These are phyloP conservation scores for Penicillium pulvis DNA, from an alignment of 495 filamentous ascomycete species.

Conservation along the genomic window DNA sequence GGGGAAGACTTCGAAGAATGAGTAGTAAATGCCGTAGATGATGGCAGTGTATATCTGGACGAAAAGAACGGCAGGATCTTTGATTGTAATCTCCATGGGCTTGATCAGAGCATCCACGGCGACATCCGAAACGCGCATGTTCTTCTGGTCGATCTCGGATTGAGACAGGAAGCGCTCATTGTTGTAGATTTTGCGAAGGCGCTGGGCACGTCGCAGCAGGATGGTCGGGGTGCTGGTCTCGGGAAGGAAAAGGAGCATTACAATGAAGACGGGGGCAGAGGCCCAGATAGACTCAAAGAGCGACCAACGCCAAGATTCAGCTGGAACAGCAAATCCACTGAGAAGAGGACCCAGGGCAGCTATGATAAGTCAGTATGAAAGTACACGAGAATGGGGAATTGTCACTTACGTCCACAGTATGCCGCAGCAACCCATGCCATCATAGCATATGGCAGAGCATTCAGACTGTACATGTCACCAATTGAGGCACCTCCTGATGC, in stretches of 20 bases:
- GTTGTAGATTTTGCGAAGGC: slow-evolving; percentile 51
- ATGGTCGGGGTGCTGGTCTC: slow-evolving; percentile 60
- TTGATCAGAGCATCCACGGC: slow-evolving; percentile 61
- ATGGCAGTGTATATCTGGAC: slow-evolving; percentile 63
- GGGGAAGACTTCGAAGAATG: slow-evolving; percentile 74
- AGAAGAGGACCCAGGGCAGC: slow-evolving; percentile 64
- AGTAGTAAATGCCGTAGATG: slow-evolving; percentile 69
- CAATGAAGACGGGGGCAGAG: slow-evolving; percentile 46
- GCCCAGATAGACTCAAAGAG: slow-evolving; percentile 55
- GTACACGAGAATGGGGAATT: background rate
- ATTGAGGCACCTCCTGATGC: slow-evolving; percentile 58
- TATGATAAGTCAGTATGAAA: slow-evolving; percentile 30
- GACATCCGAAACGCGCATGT: slow-evolving; percentile 49
- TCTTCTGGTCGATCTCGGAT: slow-evolving; percentile 53
- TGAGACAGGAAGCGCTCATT: slow-evolving; percentile 46
- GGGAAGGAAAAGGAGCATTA: slow-evolving; percentile 57
- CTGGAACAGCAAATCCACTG: slow-evolving; percentile 63
- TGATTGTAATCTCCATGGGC: slow-evolving; percentile 63
- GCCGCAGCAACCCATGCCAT: slow-evolving; percentile 55
- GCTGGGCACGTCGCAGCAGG: slow-evolving; percentile 56
- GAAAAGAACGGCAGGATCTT: slow-evolving; percentile 65
- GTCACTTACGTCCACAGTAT: slow-evolving; percentile 48
- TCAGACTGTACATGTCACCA: slow-evolving; percentile 55
- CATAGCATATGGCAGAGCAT: slow-evolving; percentile 56
- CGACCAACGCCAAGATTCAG: slow-evolving; percentile 53